Evolutionary conservation across 768 basidiomycete genomes (phyloP), one percentile per base, ranked within the genome.

Genomic region (Pleurotus cornucopiae): DNA sequence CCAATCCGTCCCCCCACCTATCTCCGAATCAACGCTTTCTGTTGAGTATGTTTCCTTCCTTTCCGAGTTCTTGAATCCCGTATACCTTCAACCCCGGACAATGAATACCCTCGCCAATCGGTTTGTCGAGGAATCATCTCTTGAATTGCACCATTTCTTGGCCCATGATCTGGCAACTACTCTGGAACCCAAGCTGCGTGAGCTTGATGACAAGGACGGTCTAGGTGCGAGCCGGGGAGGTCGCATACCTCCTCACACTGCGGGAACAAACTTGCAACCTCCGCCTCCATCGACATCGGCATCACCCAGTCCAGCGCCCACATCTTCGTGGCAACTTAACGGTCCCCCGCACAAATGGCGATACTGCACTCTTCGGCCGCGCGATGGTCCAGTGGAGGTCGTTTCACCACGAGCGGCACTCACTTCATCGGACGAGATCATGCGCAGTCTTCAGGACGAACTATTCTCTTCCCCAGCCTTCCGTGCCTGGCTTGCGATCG

Each of bases 291-390:
- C 37, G 5, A n/a, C 37, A 14, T 25, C 51, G 6, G 13, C 13
- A 7, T 21, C n/a, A 20, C 23, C 14, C 7, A 25, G 12, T 14
- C 14, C 34, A 4, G 18, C 46, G 21, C 23, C 51, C 21, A n/a
- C 51, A 40, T 53, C 51, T 6, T 72, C 75, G 3, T 98, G 94
- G 94, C 63, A 66, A 12, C 63, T 91, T 65, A 83, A 83, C 63
- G 94, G 95, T 2, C 96, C 96, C 1, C 93, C 96, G 25, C 94
- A 95, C 69, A 94, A 95, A 68, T 92, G 91, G 81, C 91, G 96
- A 34, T 98, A 94, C 76, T 88, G 90, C 69, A 77, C 80, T 2
- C 84, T 95, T 23, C 69, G 70, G 25, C 68, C 74, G 18, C 72
- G 62, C 23, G 63, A 62, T 46, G 67, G 66, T 12, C 69, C 71